Evolutionary conservation across 2,329 filamentous ascomycete species (phyloP).

Genomic region (Ceratocystiopsis brevicomis): DNA sequence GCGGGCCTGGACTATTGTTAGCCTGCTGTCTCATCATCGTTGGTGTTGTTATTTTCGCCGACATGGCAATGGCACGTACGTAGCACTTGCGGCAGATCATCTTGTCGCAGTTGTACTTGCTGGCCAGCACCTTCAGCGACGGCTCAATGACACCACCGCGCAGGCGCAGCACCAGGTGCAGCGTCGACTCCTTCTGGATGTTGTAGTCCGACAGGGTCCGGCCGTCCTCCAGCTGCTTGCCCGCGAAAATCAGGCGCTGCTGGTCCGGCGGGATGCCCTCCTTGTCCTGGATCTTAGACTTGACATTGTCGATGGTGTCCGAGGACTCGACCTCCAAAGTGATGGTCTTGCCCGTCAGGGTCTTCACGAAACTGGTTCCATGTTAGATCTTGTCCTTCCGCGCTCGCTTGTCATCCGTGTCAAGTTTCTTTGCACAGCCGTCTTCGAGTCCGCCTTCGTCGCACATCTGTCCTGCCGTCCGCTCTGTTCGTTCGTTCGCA

Average conservation of each 20-base stretch:
- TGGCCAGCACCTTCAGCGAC: conserved; percentile 92
- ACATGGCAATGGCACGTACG: conserved; percentile 12
- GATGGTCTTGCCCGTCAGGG: conserved; percentile 99
- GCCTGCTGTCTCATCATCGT: background rate
- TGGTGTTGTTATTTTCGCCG: too few relatives aligned
- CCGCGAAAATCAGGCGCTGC: conserved; percentile 96
- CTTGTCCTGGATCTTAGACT: conserved; percentile 99
- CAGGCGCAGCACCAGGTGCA: conserved; percentile 95
- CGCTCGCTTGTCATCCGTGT: background rate
- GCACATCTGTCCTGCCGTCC: too few relatives aligned
- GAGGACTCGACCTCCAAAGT: conserved; percentile 98
- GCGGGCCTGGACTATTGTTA: conserved; percentile 31
- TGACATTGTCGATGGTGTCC: conserved; percentile 99
- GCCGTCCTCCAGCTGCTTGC: conserved; percentile 98
- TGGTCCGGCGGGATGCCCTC: conserved; percentile 96
- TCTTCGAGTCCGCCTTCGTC: too few relatives aligned
- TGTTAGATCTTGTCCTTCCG: background rate
- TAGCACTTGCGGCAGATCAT: conserved; percentile 99
- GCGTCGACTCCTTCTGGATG: conserved; percentile 99
- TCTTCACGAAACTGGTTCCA: conserved; percentile 88
- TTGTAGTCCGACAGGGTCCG: conserved; percentile 96
- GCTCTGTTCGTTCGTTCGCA: too few relatives aligned
- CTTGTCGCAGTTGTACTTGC: conserved; percentile 98
- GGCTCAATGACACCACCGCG: conserved; percentile 99
- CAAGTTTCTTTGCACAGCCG: too few relatives aligned